Conservation (phyloP, 2,329 filamentous ascomycete species). For the Beauveria caledonica region DNA sequence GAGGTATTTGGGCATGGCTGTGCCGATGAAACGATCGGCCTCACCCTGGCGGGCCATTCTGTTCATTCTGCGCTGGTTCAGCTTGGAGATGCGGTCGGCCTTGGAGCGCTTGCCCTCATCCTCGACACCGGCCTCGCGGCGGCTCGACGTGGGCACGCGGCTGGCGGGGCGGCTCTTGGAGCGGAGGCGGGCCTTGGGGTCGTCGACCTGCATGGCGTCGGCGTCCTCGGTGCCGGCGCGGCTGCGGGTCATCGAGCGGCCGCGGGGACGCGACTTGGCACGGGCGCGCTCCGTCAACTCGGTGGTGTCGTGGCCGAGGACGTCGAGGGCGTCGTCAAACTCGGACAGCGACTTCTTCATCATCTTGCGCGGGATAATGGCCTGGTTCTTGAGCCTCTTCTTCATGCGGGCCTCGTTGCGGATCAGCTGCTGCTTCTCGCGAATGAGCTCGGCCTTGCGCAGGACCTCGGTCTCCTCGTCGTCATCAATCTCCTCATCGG, state of each 20-base stretch:
- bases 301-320: slow-evolving; percentile 76
- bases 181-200: slow-evolving; percentile 49
- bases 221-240: slow-evolving; percentile 54
- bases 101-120: slow-evolving; percentile 60
- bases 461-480: slow-evolving; percentile 80
- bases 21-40: slow-evolving; percentile 81
- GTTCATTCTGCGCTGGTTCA: slow-evolving; percentile 98
- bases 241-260: slow-evolving; percentile 59
- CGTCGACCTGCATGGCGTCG: slow-evolving; percentile 67
- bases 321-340: slow-evolving; percentile 78
- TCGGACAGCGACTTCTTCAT: slow-evolving; percentile 76
- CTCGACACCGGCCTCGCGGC: slow-evolving; percentile 68
- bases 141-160: slow-evolving; percentile 50
- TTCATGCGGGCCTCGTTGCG: slow-evolving; percentile 91
- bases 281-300: slow-evolving; percentile 67
- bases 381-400: slow-evolving; percentile 95
- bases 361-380: slow-evolving; percentile 77
- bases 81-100: slow-evolving; percentile 78
- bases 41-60: slow-evolving; percentile 95
- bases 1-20: slow-evolving; percentile 81
- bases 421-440: slow-evolving; percentile 87
- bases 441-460: slow-evolving; percentile 89
- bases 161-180: slow-evolving; percentile 57
- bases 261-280: slow-evolving; percentile 54
- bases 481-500: slow-evolving; percentile 73